phyloP scores from a whole-genome alignment of 73 alveolate species.

The Stentor coeruleus region DNA sequence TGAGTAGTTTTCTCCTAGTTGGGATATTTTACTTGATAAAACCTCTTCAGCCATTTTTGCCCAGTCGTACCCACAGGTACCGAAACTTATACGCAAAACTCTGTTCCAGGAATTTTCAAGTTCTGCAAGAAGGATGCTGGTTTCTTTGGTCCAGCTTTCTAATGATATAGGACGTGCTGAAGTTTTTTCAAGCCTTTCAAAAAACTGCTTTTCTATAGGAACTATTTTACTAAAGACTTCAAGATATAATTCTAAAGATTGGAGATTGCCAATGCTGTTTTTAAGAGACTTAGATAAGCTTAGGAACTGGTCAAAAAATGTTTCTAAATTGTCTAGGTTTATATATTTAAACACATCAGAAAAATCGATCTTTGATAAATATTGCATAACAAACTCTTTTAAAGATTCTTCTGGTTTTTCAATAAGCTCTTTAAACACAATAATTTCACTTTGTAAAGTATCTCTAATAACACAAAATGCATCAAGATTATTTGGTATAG shows the following conservation, averaged over 20 bases:
- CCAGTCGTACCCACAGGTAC: slow-evolving; percentile 1
- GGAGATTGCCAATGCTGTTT: background rate
- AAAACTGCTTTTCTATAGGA: background rate
- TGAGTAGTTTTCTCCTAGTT: background rate
- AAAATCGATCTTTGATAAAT: background rate
- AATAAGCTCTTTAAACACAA: background rate
- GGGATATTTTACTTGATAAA: background rate
- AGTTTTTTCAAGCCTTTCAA: too few species aligned
- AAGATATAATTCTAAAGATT: too few species aligned
- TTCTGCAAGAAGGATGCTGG: background rate
- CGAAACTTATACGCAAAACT: background rate
- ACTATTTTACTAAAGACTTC: background rate
- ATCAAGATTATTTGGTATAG: too few species aligned
- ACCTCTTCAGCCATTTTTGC: background rate
- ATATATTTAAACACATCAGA: background rate
- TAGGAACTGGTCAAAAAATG: background rate
- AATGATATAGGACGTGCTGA: background rate
- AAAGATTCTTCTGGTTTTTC: background rate
- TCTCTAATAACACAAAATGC: too few species aligned
- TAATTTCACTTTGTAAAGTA: too few species aligned
- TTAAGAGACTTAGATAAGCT: background rate
- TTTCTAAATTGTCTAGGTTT: background rate
- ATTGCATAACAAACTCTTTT: too few species aligned
- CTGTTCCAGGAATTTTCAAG: background rate
- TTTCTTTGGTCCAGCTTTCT: background rate